A percentile compares a stretch with the other conserved stretches of the same genome.
Evolutionary conservation across 805 yeast species (phyloP).

Genomic region (Metschnikowia drakensbergensis): DNA sequence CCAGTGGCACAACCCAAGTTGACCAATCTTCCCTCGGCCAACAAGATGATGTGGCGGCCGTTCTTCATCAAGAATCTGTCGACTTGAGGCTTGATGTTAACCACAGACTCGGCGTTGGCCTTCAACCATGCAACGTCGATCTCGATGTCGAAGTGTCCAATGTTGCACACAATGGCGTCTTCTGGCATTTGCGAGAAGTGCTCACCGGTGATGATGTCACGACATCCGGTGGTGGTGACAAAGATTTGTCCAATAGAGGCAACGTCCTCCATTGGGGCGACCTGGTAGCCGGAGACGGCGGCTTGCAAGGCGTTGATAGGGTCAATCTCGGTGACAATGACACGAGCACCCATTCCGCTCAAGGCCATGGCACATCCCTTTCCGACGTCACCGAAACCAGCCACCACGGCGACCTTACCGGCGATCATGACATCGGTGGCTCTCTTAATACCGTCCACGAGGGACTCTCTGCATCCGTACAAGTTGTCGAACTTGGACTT

Average conservation of each 20-base stretch:
- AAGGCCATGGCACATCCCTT: slow-evolving; percentile 99
- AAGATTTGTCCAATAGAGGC: slow-evolving; percentile 92
- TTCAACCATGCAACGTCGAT: slow-evolving; percentile 99
- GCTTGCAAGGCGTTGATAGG: slow-evolving; percentile 99
- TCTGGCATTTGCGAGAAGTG: slow-evolving; percentile 95
- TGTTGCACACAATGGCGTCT: slow-evolving; percentile 99
- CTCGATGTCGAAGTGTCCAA: slow-evolving; percentile 99
- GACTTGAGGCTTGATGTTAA: slow-evolving; percentile 98
- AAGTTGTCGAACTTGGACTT: slow-evolving; percentile 99
- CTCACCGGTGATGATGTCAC: slow-evolving; percentile 89
- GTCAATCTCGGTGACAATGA: slow-evolving; percentile 93
- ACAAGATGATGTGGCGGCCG: slow-evolving; percentile 91
- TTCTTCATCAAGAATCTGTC: slow-evolving; percentile 88
- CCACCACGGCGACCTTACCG: slow-evolving; percentile 98
- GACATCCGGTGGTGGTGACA: slow-evolving; percentile 99
- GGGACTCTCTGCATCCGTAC: slow-evolving; percentile 99
- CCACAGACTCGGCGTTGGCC: slow-evolving; percentile 87
- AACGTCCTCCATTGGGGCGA: slow-evolving; percentile 91
- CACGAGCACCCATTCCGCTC: slow-evolving; percentile 99
- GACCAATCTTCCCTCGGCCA: slow-evolving; percentile 99
- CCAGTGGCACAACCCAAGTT: slow-evolving; percentile 99
- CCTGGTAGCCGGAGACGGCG: slow-evolving; percentile 98
- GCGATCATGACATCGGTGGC: slow-evolving; percentile 99
- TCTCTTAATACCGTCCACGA: slow-evolving; percentile 98
- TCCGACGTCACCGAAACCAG: slow-evolving; percentile 99